Evolutionary conservation across 352 stramenopile genomes (phyloP).

Genomic region (Aphanomyces cochlioides): DNA sequence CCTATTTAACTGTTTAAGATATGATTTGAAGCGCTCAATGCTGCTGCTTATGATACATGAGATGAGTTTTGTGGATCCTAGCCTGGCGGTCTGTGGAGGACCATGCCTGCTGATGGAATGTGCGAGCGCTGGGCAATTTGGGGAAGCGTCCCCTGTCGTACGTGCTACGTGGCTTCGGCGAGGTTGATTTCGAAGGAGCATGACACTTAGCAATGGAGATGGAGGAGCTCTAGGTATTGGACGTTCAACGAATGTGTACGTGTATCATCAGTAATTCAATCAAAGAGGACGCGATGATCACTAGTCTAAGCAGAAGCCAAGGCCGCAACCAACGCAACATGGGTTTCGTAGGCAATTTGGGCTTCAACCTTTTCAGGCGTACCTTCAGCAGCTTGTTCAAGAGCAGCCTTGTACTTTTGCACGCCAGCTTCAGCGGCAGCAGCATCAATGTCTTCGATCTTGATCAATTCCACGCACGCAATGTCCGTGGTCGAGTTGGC

Average conservation of each 20-base stretch:
- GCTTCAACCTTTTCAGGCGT: conserved; percentile 90
- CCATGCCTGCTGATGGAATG: no score
- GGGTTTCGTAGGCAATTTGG: conserved; percentile 95
- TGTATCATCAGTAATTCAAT: conserved; percentile 11
- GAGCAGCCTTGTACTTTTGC: conserved; percentile 87
- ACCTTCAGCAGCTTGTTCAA: conserved; percentile 76
- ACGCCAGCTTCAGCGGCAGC: conserved; percentile 84
- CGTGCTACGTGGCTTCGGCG: no score
- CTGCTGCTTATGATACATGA: neutral
- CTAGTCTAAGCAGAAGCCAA: conserved; percentile 46
- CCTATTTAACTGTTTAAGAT: neutral
- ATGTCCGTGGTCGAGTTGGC: conserved; percentile 96
- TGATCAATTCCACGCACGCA: conserved; percentile 94
- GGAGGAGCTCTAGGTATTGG: no score
- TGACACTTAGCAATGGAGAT: no score
- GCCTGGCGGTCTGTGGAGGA: no score
- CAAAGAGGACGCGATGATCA: neutral
- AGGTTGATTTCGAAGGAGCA: no score
- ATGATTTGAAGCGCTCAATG: neutral
- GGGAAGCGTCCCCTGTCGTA: no score
- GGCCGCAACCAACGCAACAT: conserved; percentile 89
- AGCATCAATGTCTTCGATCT: conserved; percentile 95
- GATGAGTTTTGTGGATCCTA: no score
- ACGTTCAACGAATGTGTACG: neutral
- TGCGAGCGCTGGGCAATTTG: no score